Conservation (phyloP, 1,284 basidiomycete species). For the Pascua sp. region DNA sequence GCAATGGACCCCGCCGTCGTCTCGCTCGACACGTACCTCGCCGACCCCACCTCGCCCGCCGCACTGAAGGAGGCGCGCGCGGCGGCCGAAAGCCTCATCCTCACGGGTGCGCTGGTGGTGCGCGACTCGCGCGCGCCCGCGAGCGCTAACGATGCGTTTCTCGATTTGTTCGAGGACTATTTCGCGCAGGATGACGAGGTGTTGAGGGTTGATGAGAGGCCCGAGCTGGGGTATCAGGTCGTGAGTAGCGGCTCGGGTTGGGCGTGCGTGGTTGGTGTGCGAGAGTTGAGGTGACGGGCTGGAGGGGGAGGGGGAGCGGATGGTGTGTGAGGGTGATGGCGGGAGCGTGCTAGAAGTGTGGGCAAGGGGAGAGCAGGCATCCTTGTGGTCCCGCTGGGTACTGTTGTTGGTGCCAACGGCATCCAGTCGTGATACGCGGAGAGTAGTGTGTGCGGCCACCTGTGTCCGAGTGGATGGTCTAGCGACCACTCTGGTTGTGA, state of each 20-base stretch:
- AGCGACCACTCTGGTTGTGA: too few species aligned
- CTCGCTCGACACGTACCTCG: slow-evolving; percentile 70
- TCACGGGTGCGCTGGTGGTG: slow-evolving; percentile 70
- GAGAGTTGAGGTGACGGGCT: too few species aligned
- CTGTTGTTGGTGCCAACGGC: too few species aligned
- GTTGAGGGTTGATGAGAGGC: slow-evolving; percentile 70
- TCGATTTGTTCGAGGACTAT: slow-evolving; percentile 79
- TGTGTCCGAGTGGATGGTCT: too few species aligned
- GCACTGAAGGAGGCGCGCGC: slow-evolving; percentile 46
- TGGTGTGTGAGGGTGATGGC: too few species aligned
- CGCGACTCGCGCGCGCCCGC: slow-evolving; percentile 78
- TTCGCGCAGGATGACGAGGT: slow-evolving; percentile 66
- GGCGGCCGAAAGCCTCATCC: slow-evolving; percentile 75
- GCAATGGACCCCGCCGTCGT: slow-evolving; percentile 44
- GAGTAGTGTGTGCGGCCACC: too few species aligned
- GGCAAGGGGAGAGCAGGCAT: too few species aligned
- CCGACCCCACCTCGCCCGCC: slow-evolving; percentile 53
- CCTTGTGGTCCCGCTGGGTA: too few species aligned
- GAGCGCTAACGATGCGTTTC: slow-evolving; percentile 70
- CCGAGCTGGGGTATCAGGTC: slow-evolving; percentile 61
- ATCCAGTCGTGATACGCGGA: too few species aligned
- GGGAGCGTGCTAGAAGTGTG: too few species aligned
- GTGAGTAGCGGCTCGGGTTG: slow-evolving; percentile 22
- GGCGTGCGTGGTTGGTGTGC: too few species aligned
- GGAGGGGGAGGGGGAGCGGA: too few species aligned